A percentile compares a stretch with the other conserved stretches of the same genome.
Evolutionary conservation across 2,329 filamentous ascomycete genomes (phyloP).

Genomic region (Beauveria varroae): DNA sequence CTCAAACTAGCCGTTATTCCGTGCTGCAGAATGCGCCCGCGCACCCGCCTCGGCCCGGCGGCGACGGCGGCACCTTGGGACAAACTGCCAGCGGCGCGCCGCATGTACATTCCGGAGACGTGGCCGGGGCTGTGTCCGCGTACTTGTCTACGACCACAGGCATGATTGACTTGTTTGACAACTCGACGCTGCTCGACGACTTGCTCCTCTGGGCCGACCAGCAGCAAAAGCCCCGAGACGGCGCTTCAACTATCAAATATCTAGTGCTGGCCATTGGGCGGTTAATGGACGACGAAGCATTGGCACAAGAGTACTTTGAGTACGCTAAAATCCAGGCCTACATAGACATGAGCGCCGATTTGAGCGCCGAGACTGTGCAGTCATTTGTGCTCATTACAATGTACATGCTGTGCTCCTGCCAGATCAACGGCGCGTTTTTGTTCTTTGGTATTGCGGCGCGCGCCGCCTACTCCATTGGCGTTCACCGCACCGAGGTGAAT

Average conservation of each 20-base stretch:
- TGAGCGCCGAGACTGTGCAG: constrained; percentile 43
- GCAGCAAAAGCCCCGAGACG: constrained; percentile 26
- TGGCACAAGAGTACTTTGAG: constrained; percentile 40
- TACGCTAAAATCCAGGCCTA: constrained; percentile 40
- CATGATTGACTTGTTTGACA: constrained; percentile 42
- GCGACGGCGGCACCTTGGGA: not conserved
- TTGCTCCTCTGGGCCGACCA: constrained; percentile 35
- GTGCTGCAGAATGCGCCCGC: constrained; percentile 38
- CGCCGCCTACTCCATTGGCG: constrained; percentile 44
- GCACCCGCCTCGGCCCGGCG: constrained; percentile 5
- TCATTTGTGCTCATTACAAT: constrained; percentile 43
- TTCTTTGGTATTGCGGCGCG: constrained; percentile 47
- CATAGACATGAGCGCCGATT: constrained; percentile 35
- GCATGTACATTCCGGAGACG: constrained; percentile 18
- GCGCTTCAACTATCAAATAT: constrained; percentile 36
- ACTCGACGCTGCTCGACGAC: constrained; percentile 29
- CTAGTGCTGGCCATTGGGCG: constrained; percentile 44
- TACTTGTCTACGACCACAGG: constrained; percentile 37
- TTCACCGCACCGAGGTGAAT: constrained; percentile 48
- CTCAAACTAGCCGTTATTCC: constrained; percentile 42
- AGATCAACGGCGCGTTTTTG: constrained; percentile 47
- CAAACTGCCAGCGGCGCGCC: constrained; percentile 16
- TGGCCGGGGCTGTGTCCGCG: constrained; percentile 24
- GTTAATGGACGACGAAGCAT: constrained; percentile 32
- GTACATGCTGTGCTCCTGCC: constrained; percentile 47